phyloP scores from a whole-genome alignment of 305 asterid species.

The Striga hermonthica region DNA sequence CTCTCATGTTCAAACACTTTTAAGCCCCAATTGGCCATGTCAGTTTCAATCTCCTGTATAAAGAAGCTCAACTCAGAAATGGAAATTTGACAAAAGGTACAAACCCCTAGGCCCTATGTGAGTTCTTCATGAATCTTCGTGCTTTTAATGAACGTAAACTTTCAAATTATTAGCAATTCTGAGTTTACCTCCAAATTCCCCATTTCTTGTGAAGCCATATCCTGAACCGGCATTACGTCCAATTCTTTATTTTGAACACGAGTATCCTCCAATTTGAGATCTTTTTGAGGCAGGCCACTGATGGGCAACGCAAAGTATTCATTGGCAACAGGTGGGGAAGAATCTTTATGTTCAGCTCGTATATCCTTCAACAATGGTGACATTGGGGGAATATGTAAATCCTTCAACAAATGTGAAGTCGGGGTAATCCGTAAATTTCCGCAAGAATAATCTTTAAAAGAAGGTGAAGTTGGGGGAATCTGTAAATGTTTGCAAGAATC shows the following conservation, averaged over 20 bases:
- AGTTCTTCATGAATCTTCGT: slow-evolving; percentile 1
- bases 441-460: slow-evolving; percentile 4
- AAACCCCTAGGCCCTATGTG: too few relatives aligned
- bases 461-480: slow-evolving; percentile 25
- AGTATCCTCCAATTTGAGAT: slow-evolving; percentile 28
- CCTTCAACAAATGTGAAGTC: background rate
- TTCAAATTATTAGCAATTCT: background rate
- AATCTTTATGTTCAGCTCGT: slow-evolving; percentile 13
- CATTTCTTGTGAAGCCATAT: slow-evolving; percentile 25
- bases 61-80: slow-evolving; percentile 21
- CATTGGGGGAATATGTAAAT: background rate
- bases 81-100: background rate
- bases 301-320: slow-evolving; percentile 13
- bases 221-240: slow-evolving; percentile 11
- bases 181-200: slow-evolving; percentile 30
- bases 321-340: slow-evolving; percentile 21
- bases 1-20: slow-evolving; percentile 12
- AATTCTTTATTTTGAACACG: slow-evolving; percentile 23
- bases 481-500: background rate
- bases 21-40: slow-evolving; percentile 32
- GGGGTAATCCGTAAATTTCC: background rate
- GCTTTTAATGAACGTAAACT: background rate
- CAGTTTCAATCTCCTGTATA: slow-evolving; percentile 45
- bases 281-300: slow-evolving; percentile 21
- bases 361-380: slow-evolving; percentile 24